A percentile compares a stretch with the other conserved stretches of the same genome.
Conservation (phyloP, 345 rosid species). For the Camelina hispida region DNA sequence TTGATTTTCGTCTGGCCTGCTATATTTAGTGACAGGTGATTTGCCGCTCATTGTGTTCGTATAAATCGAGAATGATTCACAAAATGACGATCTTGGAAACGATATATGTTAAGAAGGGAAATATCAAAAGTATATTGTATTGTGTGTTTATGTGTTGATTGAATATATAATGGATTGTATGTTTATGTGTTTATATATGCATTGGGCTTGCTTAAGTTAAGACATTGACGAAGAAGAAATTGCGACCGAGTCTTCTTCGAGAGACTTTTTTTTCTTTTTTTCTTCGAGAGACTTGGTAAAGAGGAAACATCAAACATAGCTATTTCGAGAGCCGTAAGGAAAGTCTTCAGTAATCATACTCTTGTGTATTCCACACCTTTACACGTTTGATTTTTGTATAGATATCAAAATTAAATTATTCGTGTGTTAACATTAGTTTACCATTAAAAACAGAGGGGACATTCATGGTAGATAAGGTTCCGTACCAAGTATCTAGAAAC, state of each 20-base stretch:
- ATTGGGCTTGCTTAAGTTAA: not conserved
- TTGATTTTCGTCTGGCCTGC: not conserved
- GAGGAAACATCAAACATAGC: constrained; percentile 5
- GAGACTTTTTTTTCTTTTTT: too few relatives aligned
- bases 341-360: not conserved
- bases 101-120: constrained; percentile 1
- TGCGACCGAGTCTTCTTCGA: constrained; percentile 28
- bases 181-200: constrained; percentile 16
- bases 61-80: constrained; percentile 19
- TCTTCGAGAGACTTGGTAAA: constrained; percentile 30
- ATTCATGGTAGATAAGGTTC: not conserved
- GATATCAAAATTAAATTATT: not conserved
- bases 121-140: not conserved
- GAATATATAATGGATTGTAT: constrained; percentile 2
- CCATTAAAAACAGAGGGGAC: not conserved
- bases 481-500: not conserved
- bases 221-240: not conserved
- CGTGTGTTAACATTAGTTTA: not conserved
- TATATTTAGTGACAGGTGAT: not conserved
- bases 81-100: constrained; percentile 4
- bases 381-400: not conserved
- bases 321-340: not conserved
- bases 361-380: not conserved
- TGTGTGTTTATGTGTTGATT: constrained; percentile 8
- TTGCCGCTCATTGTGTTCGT: constrained; percentile 10